Base-by-base conservation (phyloP, 2,329 filamentous ascomycete genomes). In the Tetracladium maxilliforme region DNA sequence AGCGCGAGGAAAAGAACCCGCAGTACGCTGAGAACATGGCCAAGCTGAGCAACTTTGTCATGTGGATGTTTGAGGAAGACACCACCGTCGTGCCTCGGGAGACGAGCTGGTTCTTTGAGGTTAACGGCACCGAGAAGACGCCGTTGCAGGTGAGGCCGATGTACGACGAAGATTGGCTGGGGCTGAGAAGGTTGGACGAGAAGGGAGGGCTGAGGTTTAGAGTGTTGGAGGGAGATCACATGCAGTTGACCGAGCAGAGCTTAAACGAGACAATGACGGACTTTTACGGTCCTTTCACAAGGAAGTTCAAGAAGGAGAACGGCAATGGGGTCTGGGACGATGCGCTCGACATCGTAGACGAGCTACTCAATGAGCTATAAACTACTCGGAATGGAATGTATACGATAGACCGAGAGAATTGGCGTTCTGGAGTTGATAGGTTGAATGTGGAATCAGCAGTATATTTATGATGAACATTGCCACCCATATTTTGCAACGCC, bases 161-260 rank as follows among this genome's bases (percentile, higher is more conserved):
- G 3, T 98, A 94, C 49, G 69, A 66, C 37, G 77, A 95, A 52
- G 87, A 98, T 54, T 98, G 90, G 90, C 56, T 98, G 15, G 90
- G 90, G 1, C 56, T 98, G 47, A 79, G 68, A 47, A 54, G 56
- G 39, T 54, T 98, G 41, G 86, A 94, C 52, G 56, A 75, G 47
- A 78, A 78, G 55, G 81, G 77, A 4, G 80, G 69, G 2, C 54
- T 98, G 39, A 64, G 74, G 29, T 93, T 94, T 51, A 61, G 71
- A 46, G 72, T 61, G 3, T 64, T 72, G 1, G 61, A 72, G 5
- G 90, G 87, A 1, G 67, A 69, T 14, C 90, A 98, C 55, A 95
- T 98, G 84, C 54, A 73, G 33, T 54, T 95, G 33, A 53, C 58
- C 1, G 70, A 81, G 8, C 57, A 77, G 37, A 48, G 75, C 16